These are phyloP conservation scores for Hericium rajendrae DNA, from an alignment of 768 basidiomycete species.

Conservation along the genomic window DNA sequence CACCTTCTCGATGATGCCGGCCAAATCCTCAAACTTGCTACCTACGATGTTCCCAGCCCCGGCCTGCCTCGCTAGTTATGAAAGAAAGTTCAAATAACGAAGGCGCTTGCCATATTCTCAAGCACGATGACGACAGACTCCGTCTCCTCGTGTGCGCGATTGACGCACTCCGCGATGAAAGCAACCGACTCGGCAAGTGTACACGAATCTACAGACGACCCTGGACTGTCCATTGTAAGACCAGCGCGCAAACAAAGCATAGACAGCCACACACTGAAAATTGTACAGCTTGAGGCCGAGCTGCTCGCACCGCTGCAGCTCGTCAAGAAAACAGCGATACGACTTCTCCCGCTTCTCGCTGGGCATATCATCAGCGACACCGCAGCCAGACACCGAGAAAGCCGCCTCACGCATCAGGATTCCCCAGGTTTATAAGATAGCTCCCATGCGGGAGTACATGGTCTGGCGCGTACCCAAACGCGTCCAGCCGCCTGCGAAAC, in stretches of 20 bases:
- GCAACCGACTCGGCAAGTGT: conserved; percentile 52
- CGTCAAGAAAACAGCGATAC: conserved; percentile 76
- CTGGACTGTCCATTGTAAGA: conserved; percentile 42
- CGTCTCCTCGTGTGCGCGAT: conserved; percentile 60
- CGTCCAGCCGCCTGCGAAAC: conserved; percentile 54
- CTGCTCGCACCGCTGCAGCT: conserved; percentile 66
- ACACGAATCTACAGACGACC: conserved; percentile 68
- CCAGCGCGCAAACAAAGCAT: background rate
- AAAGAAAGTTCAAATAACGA: background rate
- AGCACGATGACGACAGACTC: conserved; percentile 51
- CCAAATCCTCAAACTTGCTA: conserved; percentile 56
- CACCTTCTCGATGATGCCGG: conserved; percentile 57
- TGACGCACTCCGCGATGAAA: conserved; percentile 63
- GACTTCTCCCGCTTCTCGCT: conserved; percentile 63
- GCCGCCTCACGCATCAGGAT: conserved; percentile 55
- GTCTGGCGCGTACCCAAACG: conserved; percentile 50
- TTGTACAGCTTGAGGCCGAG: conserved; percentile 71
- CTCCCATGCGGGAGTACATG: conserved; percentile 76
- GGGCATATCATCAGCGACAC: background rate
- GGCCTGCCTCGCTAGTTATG: conserved; percentile 34
- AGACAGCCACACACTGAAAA: conserved; percentile 56
- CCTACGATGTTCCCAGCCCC: conserved; percentile 76
- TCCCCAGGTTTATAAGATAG: conserved; percentile 79
- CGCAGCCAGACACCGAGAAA: too few relatives aligned
- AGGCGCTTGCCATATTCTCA: conserved; percentile 66